Evolutionary conservation across 2,329 filamentous ascomycete species (phyloP), one percentile per base, ranked within the genome.

Genomic region (Colletotrichum tanaceti): DNA sequence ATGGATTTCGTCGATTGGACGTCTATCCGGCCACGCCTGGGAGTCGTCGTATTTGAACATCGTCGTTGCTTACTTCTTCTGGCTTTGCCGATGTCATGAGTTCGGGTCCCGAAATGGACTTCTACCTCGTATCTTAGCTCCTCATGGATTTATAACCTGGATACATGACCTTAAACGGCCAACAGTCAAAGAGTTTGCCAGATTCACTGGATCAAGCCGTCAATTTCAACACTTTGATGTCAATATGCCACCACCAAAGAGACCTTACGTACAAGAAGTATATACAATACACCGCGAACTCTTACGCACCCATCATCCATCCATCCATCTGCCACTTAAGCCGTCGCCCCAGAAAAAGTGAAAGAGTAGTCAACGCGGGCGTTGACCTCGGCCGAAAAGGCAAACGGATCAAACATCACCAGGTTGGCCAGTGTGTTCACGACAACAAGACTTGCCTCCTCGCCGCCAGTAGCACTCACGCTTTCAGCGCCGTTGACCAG

Each of bases 401-500:
- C 69, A 64, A 82, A 83, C 2, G 80, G 77, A 70, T 85, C 82
- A 68, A 83, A 86, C 58, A 80, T 73, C 20, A 83, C 75, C 35
- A 84, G 75, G 58, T 76, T 70, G 6, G 75, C 74, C 5, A 84
- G 84, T 2, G 84, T 84, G 70, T 86, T 85, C 16, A 78, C 84
- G 49, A 86, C 78, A 14, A 85, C 79, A 41, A 86, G 75, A 44
- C 74, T 82, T 6, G 76, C 79, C 73, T 84, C 79, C 70, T 85
- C 63, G 1, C 78, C 79, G n/a, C 70, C 71, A 11, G 75, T 75
- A 14, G 84, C 69, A 1, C 68, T 68, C 2, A 75, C 76, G 16
- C 75, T 75, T 0, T 75, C 82, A 16, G 74, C 74, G 1, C 80
- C 81, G 50, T 77, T 71, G 47, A 41, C 55, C 11, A 77, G 70